A percentile compares a stretch with the other conserved stretches of the same genome.
Conservation (phyloP, 2,329 filamentous ascomycete genomes). For the Ascomycota sp. region DNA sequence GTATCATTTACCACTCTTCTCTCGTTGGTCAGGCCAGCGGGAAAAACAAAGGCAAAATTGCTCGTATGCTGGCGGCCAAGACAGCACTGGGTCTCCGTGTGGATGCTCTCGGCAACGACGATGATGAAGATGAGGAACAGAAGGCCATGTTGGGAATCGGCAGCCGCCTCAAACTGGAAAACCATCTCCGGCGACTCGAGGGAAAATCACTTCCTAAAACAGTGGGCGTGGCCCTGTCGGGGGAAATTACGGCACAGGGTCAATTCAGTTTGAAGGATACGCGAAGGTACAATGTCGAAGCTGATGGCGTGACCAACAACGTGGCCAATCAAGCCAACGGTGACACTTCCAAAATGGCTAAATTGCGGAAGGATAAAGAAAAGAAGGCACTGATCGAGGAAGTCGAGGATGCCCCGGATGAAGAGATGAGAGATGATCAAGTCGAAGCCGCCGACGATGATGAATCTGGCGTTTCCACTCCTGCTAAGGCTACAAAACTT, state of each 20-base stretch:
- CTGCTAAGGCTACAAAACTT: slow-evolving; percentile 20
- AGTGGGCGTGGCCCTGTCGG: slow-evolving; percentile 54
- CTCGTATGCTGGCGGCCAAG: slow-evolving; percentile 87
- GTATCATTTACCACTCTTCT: slow-evolving; percentile 80
- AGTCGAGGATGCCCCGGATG: slow-evolving; percentile 15
- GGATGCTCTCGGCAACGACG: slow-evolving; percentile 46
- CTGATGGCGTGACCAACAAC: slow-evolving; percentile 58
- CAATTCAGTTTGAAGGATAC: slow-evolving; percentile 89
- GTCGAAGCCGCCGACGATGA: slow-evolving; percentile 13
- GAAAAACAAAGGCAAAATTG: slow-evolving; percentile 99
- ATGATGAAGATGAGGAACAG: slow-evolving; percentile 71
- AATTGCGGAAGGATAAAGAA: slow-evolving; percentile 15
- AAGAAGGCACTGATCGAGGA: slow-evolving; percentile 22
- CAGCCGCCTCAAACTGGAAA: slow-evolving; percentile 53
- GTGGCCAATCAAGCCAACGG: slow-evolving; percentile 38
- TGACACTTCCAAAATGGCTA: slow-evolving; percentile 9
- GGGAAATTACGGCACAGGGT: slow-evolving; percentile 38
- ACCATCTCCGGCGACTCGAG: slow-evolving; percentile 58
- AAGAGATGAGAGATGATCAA: slow-evolving; percentile 23
- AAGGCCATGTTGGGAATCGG: slow-evolving; percentile 61
- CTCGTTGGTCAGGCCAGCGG: slow-evolving; percentile 92
- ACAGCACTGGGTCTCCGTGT: slow-evolving; percentile 82
- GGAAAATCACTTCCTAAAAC: slow-evolving; percentile 74
- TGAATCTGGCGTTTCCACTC: slow-evolving; percentile 6
- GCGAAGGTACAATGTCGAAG: slow-evolving; percentile 85